Conservation (phyloP, 108 stramenopile genomes). For the Conticribra weissflogii region DNA sequence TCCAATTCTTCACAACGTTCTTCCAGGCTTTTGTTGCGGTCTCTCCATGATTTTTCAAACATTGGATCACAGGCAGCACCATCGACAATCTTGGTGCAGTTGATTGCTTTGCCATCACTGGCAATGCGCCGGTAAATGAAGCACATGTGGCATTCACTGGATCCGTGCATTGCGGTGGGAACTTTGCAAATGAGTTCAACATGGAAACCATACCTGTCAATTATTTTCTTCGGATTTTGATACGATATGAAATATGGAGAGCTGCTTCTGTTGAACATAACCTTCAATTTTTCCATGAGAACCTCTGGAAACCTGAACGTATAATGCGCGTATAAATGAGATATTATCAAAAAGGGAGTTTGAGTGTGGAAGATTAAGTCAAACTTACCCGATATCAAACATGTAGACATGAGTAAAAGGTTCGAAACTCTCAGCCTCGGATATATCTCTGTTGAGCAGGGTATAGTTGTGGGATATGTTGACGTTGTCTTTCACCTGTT, state of each 20-base stretch:
- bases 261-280: conserved; percentile 76
- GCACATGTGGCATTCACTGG: conserved; percentile 76
- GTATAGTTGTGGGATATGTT: conserved; percentile 50
- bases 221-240: conserved; percentile 69
- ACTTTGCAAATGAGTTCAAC: conserved; percentile 71
- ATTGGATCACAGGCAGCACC: conserved; percentile 65
- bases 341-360: background rate
- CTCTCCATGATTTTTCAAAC: conserved; percentile 55
- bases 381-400: conserved; percentile 91
- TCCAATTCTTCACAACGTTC: too few relatives aligned
- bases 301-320: conserved; percentile 66
- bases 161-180: conserved; percentile 88
- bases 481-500: background rate
- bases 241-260: conserved; percentile 83
- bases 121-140: conserved; percentile 75
- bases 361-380: background rate
- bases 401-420: conserved; percentile 99
- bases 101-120: background rate
- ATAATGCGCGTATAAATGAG: background rate
- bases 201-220: conserved; percentile 76
- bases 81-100: conserved; percentile 7
- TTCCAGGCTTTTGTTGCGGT: too few relatives aligned
- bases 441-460: conserved; percentile 87
- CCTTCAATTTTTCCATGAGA: conserved; percentile 67
- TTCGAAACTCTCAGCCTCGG: conserved; percentile 85